Evolutionary conservation across 257 asterid species (phyloP), one percentile per base, ranked within the genome.

Genomic region (Przewalskia tangutica): DNA sequence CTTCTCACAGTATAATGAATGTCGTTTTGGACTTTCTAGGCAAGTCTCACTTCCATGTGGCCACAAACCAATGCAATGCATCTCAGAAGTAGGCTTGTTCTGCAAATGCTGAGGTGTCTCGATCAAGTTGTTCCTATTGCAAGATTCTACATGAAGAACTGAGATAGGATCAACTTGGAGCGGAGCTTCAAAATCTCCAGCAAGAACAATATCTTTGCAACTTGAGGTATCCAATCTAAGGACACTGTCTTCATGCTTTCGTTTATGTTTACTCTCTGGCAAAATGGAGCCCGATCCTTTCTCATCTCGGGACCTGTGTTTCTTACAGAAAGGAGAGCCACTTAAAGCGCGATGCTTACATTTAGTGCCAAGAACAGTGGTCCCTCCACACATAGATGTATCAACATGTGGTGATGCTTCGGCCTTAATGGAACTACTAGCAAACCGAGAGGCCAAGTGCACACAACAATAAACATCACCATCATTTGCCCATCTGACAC

Each of bases 381-480:
- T 94, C 68, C 99, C 99, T 86, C 91, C 97, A 84, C 99, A 96
- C 98, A 93, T 92, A 48, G 93, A 91, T 51, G 91, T 86, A 75
- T 94, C 99, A 78, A 81, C 76, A 62, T 87, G 83, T 81, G 85
- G 82, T 13, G 81, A 67, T 80, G 85, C 76, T 88, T 90, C 97
- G 40, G 86, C 83, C 90, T 89, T 95, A 60, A 89, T 86, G 80
- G 95, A 83, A 84, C 77, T 90, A 23, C 90, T 84, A 59, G 85
- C 71, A 84, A 90, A 92, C 70, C 95, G 97, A 67, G 95, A 88
- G 50, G 95, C 90, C 86, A 94, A 86, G 90, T 96, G 99, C 82
- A 96, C 98, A 84, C 99, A 96, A 79, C 99, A 96, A 86, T 92
- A 96, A 66, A 90, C 88, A 79, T 92, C 97, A 53, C 97, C 98